Evolutionary conservation across 176 grass and related monocot species (phyloP).

Genomic region (Zoysia pacifica): DNA sequence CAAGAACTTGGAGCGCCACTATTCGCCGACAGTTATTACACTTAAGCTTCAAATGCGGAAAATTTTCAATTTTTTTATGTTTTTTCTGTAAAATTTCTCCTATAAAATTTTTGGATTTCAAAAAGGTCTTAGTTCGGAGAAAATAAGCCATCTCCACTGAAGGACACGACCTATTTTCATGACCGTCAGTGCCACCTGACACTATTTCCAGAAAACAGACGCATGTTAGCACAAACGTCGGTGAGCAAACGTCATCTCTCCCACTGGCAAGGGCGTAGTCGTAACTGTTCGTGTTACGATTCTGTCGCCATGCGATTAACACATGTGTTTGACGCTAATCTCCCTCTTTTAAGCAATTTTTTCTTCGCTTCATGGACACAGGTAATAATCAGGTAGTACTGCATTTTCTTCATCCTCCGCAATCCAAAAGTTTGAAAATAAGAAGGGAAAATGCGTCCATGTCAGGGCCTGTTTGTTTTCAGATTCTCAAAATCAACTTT

Average conservation of each 20-base stretch:
- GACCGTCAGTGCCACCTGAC: background rate
- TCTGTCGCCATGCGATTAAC: background rate
- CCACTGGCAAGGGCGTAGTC: no score
- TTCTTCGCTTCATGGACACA: background rate
- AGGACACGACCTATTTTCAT: background rate
- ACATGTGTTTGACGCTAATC: background rate
- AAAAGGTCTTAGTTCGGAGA: background rate
- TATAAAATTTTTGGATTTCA: no score
- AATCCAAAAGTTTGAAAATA: background rate
- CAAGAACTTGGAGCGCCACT: background rate
- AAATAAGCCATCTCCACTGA: background rate
- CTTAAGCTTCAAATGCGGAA: no score
- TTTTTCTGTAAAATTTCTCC: no score
- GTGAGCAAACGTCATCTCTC: no score
- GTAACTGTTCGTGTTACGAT: background rate
- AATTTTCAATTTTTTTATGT: no score
- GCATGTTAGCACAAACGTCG: no score
- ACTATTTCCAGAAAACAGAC: no score
- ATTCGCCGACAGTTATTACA: background rate
- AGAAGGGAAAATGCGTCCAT: no score
- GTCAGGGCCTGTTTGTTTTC: no score
- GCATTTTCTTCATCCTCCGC: background rate
- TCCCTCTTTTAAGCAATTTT: background rate
- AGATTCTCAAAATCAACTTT: no score
- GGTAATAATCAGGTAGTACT: background rate